Evolutionary conservation across 2,329 filamentous ascomycete genomes (phyloP), one percentile per base, ranked within the genome.

Genomic region (Mycosphaerelloides madeirae): DNA sequence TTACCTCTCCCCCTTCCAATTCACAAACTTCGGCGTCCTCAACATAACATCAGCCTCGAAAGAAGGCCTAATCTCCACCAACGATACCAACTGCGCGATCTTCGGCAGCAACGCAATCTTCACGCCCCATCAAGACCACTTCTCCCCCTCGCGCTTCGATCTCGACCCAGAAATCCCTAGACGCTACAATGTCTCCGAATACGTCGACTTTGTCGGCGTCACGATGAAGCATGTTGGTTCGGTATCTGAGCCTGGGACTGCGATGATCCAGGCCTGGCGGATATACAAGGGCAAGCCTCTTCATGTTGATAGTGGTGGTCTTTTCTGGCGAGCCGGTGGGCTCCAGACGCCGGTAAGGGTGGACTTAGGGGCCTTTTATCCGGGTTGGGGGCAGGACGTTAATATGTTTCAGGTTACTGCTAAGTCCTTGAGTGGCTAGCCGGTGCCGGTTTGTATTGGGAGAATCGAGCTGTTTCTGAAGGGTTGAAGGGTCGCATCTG

Each of bases 31-130:
- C 18, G 19, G 29, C 25, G 15, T 31, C 14, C 13, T 36, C 31
- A 42, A 42, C 20, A 35, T 29, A 7, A 35, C 40, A 18, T 15
- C 31, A 7, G 31, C 40, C 12, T 11, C 29, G 3, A 8, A 16
- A 14, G 11, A 42, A 4, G 32, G 29, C 20, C 18, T 42, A 7
- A 12, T 36, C 14, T 15, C 19, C 5, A 2, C 12, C 14, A 35
- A 42, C 31, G 40, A 42, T 31, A 19, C 40, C 7, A 14, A 42
- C 20, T 42, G 40, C 31, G 40, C 40, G 16, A n/a, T 42, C 9
- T 12, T 28, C 13, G 20, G 31, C 25, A 35, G 31, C 16, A 42
- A 42, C n/a, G 31, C 40, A 6, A 35, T 42, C 20, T 18, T 42
- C 13, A 42, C 40, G 3, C 25, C 31, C 13, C n/a, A n/a, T 9